phyloP scores from a whole-genome alignment of 139 green algal genomes.

The Gonium pectorale region DNA sequence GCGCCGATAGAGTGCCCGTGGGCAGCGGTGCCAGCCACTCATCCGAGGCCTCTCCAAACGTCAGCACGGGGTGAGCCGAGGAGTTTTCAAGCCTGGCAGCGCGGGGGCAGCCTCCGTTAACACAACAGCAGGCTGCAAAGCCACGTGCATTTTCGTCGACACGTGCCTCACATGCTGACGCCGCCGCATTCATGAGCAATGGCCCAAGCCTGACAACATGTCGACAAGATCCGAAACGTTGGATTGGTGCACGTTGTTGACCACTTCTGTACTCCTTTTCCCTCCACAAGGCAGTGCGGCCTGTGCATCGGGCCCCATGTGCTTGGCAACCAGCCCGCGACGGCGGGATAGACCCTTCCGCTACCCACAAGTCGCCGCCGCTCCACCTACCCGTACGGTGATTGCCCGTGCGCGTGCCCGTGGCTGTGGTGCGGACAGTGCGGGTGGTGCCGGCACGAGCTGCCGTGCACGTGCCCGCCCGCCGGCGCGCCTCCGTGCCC shows the following conservation, averaged over 20 bases:
- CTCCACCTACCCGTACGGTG: slow-evolving; percentile 2
- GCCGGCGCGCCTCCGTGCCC: not conserved
- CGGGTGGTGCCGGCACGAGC: slow-evolving; percentile 26
- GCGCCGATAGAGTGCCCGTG: not conserved
- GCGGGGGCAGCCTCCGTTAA: too few relatives aligned
- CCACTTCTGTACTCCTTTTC: too few relatives aligned
- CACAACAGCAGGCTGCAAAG: too few relatives aligned
- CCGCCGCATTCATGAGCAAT: too few relatives aligned
- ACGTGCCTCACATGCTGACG: too few relatives aligned
- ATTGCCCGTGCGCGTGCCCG: not conserved
- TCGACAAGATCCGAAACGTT: too few relatives aligned
- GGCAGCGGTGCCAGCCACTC: slow-evolving; percentile 36
- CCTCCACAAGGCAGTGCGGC: too few relatives aligned
- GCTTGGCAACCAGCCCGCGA: too few relatives aligned
- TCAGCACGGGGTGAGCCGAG: not conserved
- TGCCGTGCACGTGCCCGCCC: slow-evolving; percentile 17
- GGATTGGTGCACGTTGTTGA: too few relatives aligned
- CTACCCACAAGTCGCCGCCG: not conserved
- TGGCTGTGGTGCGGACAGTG: slow-evolving; percentile 35
- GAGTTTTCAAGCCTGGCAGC: slow-evolving; percentile 42
- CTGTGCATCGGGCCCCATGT: too few relatives aligned
- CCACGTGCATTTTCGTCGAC: too few relatives aligned
- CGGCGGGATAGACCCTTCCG: not conserved
- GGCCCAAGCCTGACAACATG: too few relatives aligned
- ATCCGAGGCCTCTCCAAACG: slow-evolving; percentile 31